Evolutionary conservation across 1,139 yeast genomes (phyloP), one percentile per base, ranked within the genome.

Genomic region (Blastobotrys buckinghamii): DNA sequence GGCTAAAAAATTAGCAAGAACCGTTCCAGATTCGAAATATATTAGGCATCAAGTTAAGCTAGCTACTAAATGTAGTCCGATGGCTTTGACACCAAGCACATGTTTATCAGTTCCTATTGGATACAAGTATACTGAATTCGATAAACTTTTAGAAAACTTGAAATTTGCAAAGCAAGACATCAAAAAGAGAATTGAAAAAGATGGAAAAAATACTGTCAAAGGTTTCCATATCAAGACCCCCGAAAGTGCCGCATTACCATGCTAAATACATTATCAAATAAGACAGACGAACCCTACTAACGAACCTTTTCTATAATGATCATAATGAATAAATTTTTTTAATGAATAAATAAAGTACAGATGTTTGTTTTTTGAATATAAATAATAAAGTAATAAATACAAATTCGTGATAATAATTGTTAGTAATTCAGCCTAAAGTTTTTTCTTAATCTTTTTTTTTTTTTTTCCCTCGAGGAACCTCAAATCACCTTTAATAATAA

Each of bases 21-120:
- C 47, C 6, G 45, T 51, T 6, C 45, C 59, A 13, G 63, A 61
- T 36, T 55, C 64, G 1, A 42, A 48, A 16, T 48, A 51, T 10
- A 54, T 60, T 2, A 50, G 50, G 33, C 50, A 47, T 27, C 65
- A 61, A 42, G 52, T 59, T 40, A 56, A 57, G 34, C 51, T 52
- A 39, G 53, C 59, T 35, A 56, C 58, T 32, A 55, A 56, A 33
- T 53, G 59, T 36, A 51, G 59, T 13, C 50, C 55, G 2, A 49
- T 60, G 44, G 56, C 56, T 8, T 42, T 59, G 8, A 53, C 55
- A 2, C 60, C 60, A 8, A 59, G 64, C 16, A 61, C 59, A 6
- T 54, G 57, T 39, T 49, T 61, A 26, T 58, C 62, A 3, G 47
- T 61, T 9, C 50, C 53, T 24, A 53, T 61, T 16, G 65, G 65